Percentiles rank a stretch among this genome's conserved stretches.
Conservation (phyloP, 371 early-diverging fungal genomes). For the Cokeromyces recurvatus region DNA sequence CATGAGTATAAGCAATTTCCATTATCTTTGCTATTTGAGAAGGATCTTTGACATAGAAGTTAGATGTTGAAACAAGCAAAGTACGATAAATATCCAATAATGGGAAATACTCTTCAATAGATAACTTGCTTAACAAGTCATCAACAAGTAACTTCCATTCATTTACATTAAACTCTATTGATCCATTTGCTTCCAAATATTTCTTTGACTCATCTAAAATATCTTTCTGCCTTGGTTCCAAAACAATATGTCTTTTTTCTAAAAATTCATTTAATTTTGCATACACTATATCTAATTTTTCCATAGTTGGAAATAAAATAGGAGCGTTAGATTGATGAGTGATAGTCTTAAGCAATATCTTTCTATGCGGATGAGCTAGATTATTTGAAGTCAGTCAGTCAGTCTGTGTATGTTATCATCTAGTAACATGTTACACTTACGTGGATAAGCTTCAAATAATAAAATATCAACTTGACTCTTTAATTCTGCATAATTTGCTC, state of each 20-base stretch:
- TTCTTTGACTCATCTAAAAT: conserved; percentile 21
- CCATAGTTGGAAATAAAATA: conserved; percentile 48
- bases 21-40: conserved; percentile 25
- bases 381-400: too few relatives aligned
- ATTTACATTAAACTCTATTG: conserved; percentile 13
- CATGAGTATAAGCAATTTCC: conserved; percentile 22
- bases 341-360: conserved; percentile 32
- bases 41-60: conserved; percentile 42
- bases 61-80: conserved; percentile 44
- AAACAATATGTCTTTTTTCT: conserved; percentile 16
- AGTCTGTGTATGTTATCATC: too few relatives aligned
- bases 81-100: conserved; percentile 63
- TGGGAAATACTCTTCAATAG: conserved; percentile 56
- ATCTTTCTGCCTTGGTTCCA: conserved; percentile 19
- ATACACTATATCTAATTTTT: conserved; percentile 56
- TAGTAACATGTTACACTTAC: too few relatives aligned
- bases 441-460: conserved; percentile 65
- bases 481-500: conserved; percentile 64
- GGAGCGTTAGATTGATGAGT: conserved; percentile 40
- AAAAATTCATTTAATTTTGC: conserved; percentile 48
- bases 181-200: conserved; percentile 12
- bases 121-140: conserved; percentile 33
- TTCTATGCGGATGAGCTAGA: conserved; percentile 64
- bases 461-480: conserved; percentile 58
- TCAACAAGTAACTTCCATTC: conserved; percentile 37